Percentiles rank a stretch among this genome's conserved stretches.
These are phyloP conservation scores for Colletotrichum sp. DNA, from an alignment of 2,329 filamentous ascomycete genomes.

Conservation along the genomic window DNA sequence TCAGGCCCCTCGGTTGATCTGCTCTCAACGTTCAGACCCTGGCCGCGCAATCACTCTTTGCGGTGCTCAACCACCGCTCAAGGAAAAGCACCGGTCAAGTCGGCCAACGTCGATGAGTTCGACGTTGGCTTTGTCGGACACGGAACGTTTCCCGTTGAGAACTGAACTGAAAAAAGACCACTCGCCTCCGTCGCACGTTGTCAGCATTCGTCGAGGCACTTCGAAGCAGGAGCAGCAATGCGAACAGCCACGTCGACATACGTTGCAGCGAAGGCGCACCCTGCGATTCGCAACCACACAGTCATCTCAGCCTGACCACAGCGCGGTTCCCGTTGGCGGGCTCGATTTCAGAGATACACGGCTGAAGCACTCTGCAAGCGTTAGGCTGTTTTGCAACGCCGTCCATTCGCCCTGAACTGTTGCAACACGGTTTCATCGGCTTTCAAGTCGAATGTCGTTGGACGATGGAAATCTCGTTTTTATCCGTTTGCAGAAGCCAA, in stretches of 20 bases:
- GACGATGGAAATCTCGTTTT: background rate
- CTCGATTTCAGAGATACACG: background rate
- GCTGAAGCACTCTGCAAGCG: background rate
- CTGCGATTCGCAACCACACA: background rate
- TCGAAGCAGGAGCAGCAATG: background rate
- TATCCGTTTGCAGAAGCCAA: background rate
- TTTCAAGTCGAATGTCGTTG: background rate
- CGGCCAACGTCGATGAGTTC: background rate
- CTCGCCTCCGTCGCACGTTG: background rate
- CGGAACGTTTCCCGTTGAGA: background rate
- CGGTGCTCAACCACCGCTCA: background rate
- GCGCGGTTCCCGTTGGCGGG: background rate
- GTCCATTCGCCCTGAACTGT: background rate
- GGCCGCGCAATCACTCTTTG: background rate
- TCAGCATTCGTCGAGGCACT: background rate
- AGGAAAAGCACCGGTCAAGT: background rate
- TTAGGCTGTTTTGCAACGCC: background rate
- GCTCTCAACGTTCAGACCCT: background rate
- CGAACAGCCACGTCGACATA: background rate
- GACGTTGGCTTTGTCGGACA: background rate
- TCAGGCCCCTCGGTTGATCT: background rate
- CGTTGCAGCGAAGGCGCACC: background rate
- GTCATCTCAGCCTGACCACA: background rate
- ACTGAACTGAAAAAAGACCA: background rate
- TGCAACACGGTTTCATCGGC: conserved; percentile 3